These are phyloP conservation scores for Apostasia shenzhenica DNA, from an alignment of 106 monocot genomes.

Conservation along the genomic window DNA sequence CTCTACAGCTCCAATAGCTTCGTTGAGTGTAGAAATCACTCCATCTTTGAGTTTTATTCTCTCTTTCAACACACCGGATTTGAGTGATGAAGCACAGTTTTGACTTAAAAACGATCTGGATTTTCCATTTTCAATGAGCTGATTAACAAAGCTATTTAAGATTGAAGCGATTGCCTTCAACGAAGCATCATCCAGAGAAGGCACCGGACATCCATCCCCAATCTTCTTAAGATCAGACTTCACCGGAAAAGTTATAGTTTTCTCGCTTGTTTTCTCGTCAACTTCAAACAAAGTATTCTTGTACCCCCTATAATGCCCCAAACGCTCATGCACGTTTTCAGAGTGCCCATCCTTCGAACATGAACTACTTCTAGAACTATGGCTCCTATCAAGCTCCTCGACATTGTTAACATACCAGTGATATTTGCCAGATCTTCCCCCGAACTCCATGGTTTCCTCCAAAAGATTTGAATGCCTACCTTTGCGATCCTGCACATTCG, in stretches of 20 bases:
- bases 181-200: slow-evolving; percentile 27
- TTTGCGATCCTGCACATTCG: neutral
- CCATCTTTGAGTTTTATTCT: slow-evolving; percentile 6
- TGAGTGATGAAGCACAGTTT: slow-evolving; percentile 30
- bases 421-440: neutral
- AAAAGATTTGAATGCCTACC: neutral
- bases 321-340: neutral
- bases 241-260: neutral
- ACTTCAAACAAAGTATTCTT: slow-evolving; percentile 10
- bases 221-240: slow-evolving; percentile 4
- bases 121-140: slow-evolving; percentile 28
- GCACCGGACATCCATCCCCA: neutral
- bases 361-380: neutral
- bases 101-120: slow-evolving; percentile 27
- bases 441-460: neutral
- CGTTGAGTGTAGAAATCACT: slow-evolving; percentile 24
- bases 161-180: slow-evolving; percentile 32
- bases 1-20: slow-evolving; percentile 27
- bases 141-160: slow-evolving; percentile 17
- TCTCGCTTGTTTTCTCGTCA: slow-evolving; percentile 5
- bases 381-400: neutral
- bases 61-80: neutral
- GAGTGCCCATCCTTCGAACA: neutral
- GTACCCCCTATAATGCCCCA: slow-evolving; percentile 1
- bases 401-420: neutral